Conservation (phyloP, 2,329 filamentous ascomycete genomes). For the Ophiostoma triangulosporum region DNA sequence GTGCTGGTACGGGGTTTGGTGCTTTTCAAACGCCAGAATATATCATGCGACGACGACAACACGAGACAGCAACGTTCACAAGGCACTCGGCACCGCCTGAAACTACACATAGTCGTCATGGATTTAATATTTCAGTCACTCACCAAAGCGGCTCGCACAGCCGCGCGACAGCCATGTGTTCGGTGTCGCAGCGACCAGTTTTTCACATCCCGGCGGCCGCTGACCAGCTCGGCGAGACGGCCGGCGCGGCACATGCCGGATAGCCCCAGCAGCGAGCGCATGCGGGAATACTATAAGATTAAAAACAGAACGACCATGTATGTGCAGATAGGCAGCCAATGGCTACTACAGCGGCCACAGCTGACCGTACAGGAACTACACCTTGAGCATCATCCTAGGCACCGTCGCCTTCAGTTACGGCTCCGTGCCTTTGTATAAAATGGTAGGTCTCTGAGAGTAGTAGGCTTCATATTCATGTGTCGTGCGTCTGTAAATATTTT, state of each 20-base stretch:
- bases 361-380: conserved; percentile 34
- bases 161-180: conserved; percentile 2
- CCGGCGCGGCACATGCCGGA: conserved; percentile 9
- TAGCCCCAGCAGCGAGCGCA: conserved; percentile 47
- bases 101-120: conserved; percentile 5
- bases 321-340: conserved; percentile 12
- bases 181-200: conserved; percentile 1
- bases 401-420: conserved; percentile 72
- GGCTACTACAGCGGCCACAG: background rate
- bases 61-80: background rate
- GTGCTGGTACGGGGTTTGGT: background rate
- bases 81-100: background rate
- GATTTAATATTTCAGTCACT: conserved; percentile 3
- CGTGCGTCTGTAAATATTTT: too few relatives aligned
- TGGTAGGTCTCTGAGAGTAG: conserved; percentile 38
- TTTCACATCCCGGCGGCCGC: background rate
- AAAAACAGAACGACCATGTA: conserved; percentile 58
- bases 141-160: background rate
- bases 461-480: too few relatives aligned
- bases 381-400: conserved; percentile 62
- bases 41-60: background rate
- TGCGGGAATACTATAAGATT: conserved; percentile 48
- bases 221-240: conserved; percentile 17
- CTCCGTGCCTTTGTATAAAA: conserved; percentile 77
- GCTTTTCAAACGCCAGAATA: background rate